Percentiles rank a stretch among this genome's conserved stretches.
phyloP scores from a whole-genome alignment of 768 basidiomycete species.

The Hypsizygus marmoreus region DNA sequence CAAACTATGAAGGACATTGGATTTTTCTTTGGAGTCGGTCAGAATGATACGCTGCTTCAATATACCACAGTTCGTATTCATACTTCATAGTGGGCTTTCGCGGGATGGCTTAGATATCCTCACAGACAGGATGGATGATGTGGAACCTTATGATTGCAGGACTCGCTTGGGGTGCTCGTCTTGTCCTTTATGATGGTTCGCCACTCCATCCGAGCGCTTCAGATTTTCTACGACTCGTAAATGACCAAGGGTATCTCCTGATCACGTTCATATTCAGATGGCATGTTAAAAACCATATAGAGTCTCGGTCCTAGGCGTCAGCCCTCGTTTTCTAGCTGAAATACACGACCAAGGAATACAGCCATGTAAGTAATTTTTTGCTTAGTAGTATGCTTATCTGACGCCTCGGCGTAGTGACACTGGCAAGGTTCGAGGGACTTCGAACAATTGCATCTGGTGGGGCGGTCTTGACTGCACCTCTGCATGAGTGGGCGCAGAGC shows the following conservation, averaged over 20 bases:
- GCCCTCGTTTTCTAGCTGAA: conserved; percentile 65
- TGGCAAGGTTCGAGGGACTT: conserved; percentile 55
- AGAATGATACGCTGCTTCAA: conserved; percentile 64
- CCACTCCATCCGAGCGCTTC: conserved; percentile 59
- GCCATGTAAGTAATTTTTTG: conserved; percentile 47
- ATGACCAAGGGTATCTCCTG: conserved; percentile 49
- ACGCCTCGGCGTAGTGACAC: conserved; percentile 37
- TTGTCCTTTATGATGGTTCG: conserved; percentile 69
- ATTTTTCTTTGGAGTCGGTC: conserved; percentile 39
- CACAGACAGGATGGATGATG: conserved; percentile 79
- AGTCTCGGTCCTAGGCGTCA: conserved; percentile 43
- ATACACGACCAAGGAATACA: conserved; percentile 53
- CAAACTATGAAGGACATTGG: conserved; percentile 63
- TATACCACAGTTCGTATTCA: conserved; percentile 65
- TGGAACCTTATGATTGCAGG: conserved; percentile 62
- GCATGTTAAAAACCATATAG: conserved; percentile 19
- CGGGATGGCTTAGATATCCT: neutral
- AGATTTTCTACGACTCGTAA: conserved; percentile 54
- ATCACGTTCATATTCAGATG: neutral
- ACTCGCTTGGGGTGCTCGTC: conserved; percentile 49
- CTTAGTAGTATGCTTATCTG: neutral
- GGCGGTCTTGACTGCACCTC: conserved; percentile 60
- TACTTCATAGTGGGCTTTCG: neutral
- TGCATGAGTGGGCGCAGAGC: conserved; percentile 64
- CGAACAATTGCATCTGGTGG: conserved; percentile 57